A percentile compares a stretch with the other conserved stretches of the same genome.
Conservation (phyloP, 1,139 yeast species). For the Zygoascus hellenicus region DNA sequence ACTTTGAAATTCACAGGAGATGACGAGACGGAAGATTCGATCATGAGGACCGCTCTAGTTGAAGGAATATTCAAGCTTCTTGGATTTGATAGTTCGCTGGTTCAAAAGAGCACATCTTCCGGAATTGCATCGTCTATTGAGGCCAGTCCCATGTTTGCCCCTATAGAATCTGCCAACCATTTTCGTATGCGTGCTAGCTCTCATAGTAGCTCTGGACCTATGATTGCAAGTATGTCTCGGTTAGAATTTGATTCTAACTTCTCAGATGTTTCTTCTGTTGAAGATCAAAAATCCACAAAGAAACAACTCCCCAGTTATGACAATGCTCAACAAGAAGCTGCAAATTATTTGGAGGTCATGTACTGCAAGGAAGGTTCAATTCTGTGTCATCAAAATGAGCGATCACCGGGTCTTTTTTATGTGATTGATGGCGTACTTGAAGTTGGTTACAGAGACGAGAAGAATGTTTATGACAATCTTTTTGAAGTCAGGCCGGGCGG, state of each 20-base stretch:
- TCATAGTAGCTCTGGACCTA: constrained; percentile 14
- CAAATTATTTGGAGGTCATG: constrained; percentile 54
- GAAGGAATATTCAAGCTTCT: constrained; percentile 69
- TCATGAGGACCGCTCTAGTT: constrained; percentile 62
- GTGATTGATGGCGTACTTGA: constrained; percentile 74
- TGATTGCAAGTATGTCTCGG: constrained; percentile 16
- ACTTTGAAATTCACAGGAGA: constrained; percentile 46
- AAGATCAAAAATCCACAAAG: constrained; percentile 2
- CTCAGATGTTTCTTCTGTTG: constrained; percentile 8
- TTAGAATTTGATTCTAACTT: constrained; percentile 10
- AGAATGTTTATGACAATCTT: constrained; percentile 38
- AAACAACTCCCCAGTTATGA: constrained; percentile 30
- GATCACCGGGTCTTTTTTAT: constrained; percentile 69
- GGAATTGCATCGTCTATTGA: constrained; percentile 19
- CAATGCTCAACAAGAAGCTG: constrained; percentile 57
- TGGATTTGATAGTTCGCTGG: constrained; percentile 45
- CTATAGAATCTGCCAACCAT: constrained; percentile 15
- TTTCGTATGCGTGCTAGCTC: constrained; percentile 4
- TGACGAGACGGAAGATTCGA: constrained; percentile 72
- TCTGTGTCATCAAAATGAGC: constrained; percentile 58
- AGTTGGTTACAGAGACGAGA: constrained; percentile 41
- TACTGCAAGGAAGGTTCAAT: constrained; percentile 50
- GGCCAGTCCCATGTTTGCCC: constrained; percentile 22
- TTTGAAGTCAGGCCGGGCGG: constrained; percentile 72
- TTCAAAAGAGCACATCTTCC: constrained; percentile 9